Evolutionary conservation across 129 eudicot species (phyloP).

Genomic region (Escallonia rubra): DNA sequence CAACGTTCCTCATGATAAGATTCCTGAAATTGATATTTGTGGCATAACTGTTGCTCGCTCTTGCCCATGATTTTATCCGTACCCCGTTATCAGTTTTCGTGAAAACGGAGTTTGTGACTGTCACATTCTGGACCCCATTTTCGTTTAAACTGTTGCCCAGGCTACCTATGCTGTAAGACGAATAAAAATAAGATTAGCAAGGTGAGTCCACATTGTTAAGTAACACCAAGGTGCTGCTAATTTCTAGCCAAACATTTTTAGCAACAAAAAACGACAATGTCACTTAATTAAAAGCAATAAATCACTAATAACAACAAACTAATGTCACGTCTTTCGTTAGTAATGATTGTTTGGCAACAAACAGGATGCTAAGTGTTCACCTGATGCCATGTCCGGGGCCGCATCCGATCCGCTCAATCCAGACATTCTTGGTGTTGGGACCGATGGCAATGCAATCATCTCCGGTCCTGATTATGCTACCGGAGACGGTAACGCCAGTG

Average conservation of each 20-base stretch:
- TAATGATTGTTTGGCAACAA: no score
- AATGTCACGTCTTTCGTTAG: no score
- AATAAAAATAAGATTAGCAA: no score
- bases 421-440: constrained; percentile 62
- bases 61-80: constrained; percentile 75
- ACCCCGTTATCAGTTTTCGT: constrained; percentile 63
- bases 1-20: constrained; percentile 51
- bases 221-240: no score
- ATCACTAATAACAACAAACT: no score
- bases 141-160: constrained; percentile 50
- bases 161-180: constrained; percentile 56
- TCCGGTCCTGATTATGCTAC: constrained; percentile 41
- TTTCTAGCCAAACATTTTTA: no score
- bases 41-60: constrained; percentile 60
- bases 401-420: constrained; percentile 61
- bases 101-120: constrained; percentile 36
- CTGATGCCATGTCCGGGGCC: constrained; percentile 95
- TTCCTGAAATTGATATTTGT: constrained; percentile 40
- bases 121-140: constrained; percentile 62
- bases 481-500: constrained; percentile 48
- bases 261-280: no score
- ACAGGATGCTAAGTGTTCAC: constrained; percentile 11
- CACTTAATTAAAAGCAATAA: no score
- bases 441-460: constrained; percentile 83
- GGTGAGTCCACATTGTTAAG: no score